Evolutionary conservation across 805 yeast species (phyloP), one percentile per base, ranked within the genome.

Genomic region (Kluyveromyces wickerhamii): DNA sequence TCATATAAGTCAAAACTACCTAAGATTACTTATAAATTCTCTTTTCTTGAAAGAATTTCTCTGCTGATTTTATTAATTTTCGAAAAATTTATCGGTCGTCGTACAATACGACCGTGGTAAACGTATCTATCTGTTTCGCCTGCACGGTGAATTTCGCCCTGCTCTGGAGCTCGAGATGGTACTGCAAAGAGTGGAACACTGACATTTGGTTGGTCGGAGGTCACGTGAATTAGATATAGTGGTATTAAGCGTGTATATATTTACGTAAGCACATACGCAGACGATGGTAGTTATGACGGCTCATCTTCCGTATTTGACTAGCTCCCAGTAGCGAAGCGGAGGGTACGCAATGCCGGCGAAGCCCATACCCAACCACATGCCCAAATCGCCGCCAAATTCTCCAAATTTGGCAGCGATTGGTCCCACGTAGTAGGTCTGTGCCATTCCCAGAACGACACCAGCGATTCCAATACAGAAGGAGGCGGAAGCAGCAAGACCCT

Each of bases 371-470:
- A 85, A 54, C 76, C 88, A 82, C 72, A 79, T 77, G 16, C 92
- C 96, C 26, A 86, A 54, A 54, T 86, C 95, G 13, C 86, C 94
- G 37, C 83, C 87, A 41, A 57, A 55, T 5, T 67, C 76, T 14
- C 94, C 94, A 11, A 81, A 62, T 4, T 63, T 47, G 19, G 56
- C 57, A 9, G 94, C 94, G 8, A 85, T 45, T 0, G 85, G 85
- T 0, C 95, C 96, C 5, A 71, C 65, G 68, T 80, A 86, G 58
- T 86, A 86, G 5, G 77, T 81, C 55, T 86, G 96, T 17, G 82
- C 69, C 96, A 86, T 86, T 5, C 95, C 94, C 14, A 85, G 61
- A 2, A 81, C 85, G 1, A 85, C 94, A 30, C 94, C 95, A 0
- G 74, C 81, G 12, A 78, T 78, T 29, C 95, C 95, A 35, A 70